Evolutionary conservation across 345 rosid genomes (phyloP).

Genomic region (Gynandropsis gynandra): DNA sequence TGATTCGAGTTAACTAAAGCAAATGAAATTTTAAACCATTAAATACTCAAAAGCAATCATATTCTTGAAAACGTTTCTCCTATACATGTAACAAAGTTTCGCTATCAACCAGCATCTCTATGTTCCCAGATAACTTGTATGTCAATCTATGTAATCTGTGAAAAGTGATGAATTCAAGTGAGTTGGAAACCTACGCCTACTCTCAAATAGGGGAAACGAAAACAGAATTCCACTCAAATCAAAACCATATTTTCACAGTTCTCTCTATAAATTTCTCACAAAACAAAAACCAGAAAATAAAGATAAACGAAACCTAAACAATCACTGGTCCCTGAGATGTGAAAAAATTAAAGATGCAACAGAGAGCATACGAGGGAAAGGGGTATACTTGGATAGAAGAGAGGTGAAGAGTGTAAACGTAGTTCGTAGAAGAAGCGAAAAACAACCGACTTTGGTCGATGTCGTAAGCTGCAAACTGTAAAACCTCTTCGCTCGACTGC

Average conservation of each 20-base stretch:
- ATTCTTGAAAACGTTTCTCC: not conserved
- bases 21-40: slow-evolving; percentile 4
- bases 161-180: too few relatives aligned
- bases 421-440: slow-evolving; percentile 64
- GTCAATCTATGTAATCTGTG: too few relatives aligned
- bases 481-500: slow-evolving; percentile 42
- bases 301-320: too few relatives aligned
- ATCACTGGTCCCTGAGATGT: slow-evolving; percentile 1
- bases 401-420: slow-evolving; percentile 48
- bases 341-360: not conserved
- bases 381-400: slow-evolving; percentile 55
- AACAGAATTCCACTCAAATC: too few relatives aligned
- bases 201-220: too few relatives aligned
- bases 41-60: not conserved
- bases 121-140: not conserved
- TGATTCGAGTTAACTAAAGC: not conserved
- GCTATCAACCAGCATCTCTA: not conserved
- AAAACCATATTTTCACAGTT: too few relatives aligned
- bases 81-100: not conserved
- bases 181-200: too few relatives aligned
- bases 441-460: slow-evolving; percentile 73
- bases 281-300: too few relatives aligned
- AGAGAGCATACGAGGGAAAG: slow-evolving; percentile 15
- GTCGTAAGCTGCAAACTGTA: slow-evolving; percentile 63
- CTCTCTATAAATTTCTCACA: too few relatives aligned